Base-by-base conservation (phyloP, 345 rosid species). In the Linum usitatissimum region DNA sequence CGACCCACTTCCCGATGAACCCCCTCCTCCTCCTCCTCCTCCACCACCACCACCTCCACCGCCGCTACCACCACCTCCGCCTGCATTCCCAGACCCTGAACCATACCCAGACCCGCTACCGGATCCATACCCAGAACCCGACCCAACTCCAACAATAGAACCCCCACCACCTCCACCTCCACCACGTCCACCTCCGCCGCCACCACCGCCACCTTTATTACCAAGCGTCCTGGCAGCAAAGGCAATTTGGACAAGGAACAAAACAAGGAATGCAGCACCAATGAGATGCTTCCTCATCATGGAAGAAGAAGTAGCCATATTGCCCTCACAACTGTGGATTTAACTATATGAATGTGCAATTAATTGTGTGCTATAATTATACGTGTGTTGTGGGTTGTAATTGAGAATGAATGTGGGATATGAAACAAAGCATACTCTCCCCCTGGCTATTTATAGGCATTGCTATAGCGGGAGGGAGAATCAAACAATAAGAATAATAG, bases 1-100 rank as follows among this genome's bases (percentile, higher is more conserved):
- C 10, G 20, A 9, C 3, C 59, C 59, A 9, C 23, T 10, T 18
- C 18, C 20, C 21, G 51, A 45, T 1, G 15, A 10, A 1, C 81
- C 71, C 0, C 79, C 81, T 0, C 83, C 72, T 0, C 83, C 83
- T 0, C 78, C 71, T 0, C 80, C 73, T 0, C 68, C 70, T 0
- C 77, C 71, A 0, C 69, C 73, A 3, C 83, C 76, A 0, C 78
- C 77, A 6, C 81, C 76, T 0, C 74, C 78, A 21, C 76, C 73
- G 1, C 79, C 75, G 0, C 66, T 70, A 9, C 72, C 72, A 4
- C 60, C 71, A 18, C 72, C 75, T 40, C 62, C 71, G 5, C 7
- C 19, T 9, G 66, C 71, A 19, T 60, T 48, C 19, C 75, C 87
- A 53, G 65, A 66, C 13, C 83, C 78, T 1, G 18, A 58, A 13